Percentiles rank a stretch among this genome's conserved stretches.
phyloP scores from a whole-genome alignment of 805 yeast genomes.

The Starmera quercuum region DNA sequence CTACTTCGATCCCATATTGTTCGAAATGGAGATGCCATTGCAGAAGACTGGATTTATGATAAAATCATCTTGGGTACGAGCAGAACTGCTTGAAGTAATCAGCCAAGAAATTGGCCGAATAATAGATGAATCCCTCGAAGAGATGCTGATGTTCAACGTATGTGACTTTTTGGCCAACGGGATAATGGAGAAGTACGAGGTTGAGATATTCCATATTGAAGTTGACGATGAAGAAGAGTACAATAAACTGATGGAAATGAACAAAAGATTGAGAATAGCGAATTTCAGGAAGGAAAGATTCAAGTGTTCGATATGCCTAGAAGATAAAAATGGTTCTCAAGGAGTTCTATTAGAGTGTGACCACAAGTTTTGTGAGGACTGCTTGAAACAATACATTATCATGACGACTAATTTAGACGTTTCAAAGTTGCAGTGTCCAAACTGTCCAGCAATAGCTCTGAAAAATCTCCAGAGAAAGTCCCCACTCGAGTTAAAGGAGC shows the following conservation, averaged over 20 bases:
- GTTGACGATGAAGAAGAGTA: slow-evolving; percentile 5
- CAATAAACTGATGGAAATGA: slow-evolving; percentile 15
- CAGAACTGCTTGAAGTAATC: slow-evolving; percentile 10
- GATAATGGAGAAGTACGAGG: slow-evolving; percentile 2
- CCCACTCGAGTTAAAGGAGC: slow-evolving; percentile 24
- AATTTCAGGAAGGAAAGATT: slow-evolving; percentile 31
- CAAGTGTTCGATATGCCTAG: slow-evolving; percentile 51
- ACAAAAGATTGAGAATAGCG: slow-evolving; percentile 14
- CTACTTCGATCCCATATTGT: neutral
- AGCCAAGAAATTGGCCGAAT: slow-evolving; percentile 16
- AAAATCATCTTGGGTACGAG: slow-evolving; percentile 23
- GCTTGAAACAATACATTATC: slow-evolving; percentile 35
- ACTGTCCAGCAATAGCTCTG: slow-evolving; percentile 25
- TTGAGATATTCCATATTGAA: slow-evolving; percentile 7
- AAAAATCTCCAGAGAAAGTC: slow-evolving; percentile 15
- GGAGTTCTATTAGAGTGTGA: slow-evolving; percentile 34
- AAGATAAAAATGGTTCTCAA: slow-evolving; percentile 34
- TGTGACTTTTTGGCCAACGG: slow-evolving; percentile 32
- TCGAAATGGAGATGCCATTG: slow-evolving; percentile 18
- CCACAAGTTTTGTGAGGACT: slow-evolving; percentile 41
- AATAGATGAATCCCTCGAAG: slow-evolving; percentile 27
- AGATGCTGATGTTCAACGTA: slow-evolving; percentile 33
- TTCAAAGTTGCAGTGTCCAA: slow-evolving; percentile 50
- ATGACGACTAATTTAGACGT: slow-evolving; percentile 39
- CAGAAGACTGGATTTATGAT: slow-evolving; percentile 22